These are phyloP conservation scores for Chlamydomonas sphaeroides DNA, from an alignment of 139 green algal species.

Conservation along the genomic window DNA sequence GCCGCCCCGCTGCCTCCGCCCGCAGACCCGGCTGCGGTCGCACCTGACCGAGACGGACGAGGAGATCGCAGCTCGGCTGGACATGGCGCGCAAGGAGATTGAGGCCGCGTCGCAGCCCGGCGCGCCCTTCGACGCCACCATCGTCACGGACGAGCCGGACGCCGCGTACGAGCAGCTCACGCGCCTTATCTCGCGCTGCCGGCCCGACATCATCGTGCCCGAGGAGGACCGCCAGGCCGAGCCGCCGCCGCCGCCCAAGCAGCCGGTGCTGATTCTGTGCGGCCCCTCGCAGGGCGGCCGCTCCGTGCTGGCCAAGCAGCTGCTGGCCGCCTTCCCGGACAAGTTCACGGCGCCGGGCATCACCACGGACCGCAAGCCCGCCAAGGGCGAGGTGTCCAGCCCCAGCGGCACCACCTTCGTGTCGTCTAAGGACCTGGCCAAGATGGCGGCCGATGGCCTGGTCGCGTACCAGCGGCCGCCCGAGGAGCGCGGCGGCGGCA, in stretches of 20 bases:
- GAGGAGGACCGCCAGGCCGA: conserved; percentile 48
- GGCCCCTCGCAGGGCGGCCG: conserved; percentile 47
- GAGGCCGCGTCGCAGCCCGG: conserved; percentile 28
- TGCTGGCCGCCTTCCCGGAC: conserved; percentile 48
- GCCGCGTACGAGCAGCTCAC: conserved; percentile 57
- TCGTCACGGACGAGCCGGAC: conserved; percentile 64
- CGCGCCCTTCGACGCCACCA: conserved; percentile 55
- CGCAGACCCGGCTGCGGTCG: conserved; percentile 39
- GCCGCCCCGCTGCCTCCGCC: neutral
- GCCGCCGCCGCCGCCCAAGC: conserved; percentile 36
- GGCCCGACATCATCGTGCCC: conserved; percentile 67
- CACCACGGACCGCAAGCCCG: conserved; percentile 63
- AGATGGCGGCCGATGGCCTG: conserved; percentile 44
- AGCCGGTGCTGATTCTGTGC: conserved; percentile 53
- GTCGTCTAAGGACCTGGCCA: conserved; percentile 52
- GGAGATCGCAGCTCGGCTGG: conserved; percentile 54
- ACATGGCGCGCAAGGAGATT: conserved; percentile 45
- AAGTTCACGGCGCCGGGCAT: conserved; percentile 56
- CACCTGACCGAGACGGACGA: conserved; percentile 65
- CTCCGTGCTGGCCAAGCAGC: conserved; percentile 38
- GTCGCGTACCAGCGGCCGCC: conserved; percentile 12
- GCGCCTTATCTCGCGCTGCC: conserved; percentile 56
- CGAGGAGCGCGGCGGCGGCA: conserved; percentile 32
- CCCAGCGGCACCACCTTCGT: conserved; percentile 37
- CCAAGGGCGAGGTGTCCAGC: conserved; percentile 47